Conservation (phyloP, 345 rosid genomes). For the Leavenworthia alabamica region DNA sequence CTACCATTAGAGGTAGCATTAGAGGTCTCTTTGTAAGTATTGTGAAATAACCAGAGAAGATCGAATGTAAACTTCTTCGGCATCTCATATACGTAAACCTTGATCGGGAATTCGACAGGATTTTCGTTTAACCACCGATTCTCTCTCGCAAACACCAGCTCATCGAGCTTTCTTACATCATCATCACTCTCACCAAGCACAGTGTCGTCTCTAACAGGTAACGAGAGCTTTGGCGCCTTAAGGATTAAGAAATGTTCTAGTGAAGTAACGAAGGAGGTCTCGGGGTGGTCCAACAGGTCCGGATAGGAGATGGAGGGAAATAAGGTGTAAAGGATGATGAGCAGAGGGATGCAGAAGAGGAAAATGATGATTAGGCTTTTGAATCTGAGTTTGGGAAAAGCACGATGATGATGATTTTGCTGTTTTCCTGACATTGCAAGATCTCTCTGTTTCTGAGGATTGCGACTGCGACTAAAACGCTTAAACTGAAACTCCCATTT, state of each 20-base stretch:
- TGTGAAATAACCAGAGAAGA: slow-evolving; percentile 64
- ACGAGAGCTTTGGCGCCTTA: slow-evolving; percentile 10
- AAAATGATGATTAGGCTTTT: slow-evolving; percentile 33
- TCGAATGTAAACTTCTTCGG: slow-evolving; percentile 80
- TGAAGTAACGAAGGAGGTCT: slow-evolving; percentile 70
- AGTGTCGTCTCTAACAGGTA: slow-evolving; percentile 42
- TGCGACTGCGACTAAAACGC: neutral
- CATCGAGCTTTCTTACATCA: slow-evolving; percentile 42
- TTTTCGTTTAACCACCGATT: slow-evolving; percentile 33
- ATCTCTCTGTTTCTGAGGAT: slow-evolving; percentile 20
- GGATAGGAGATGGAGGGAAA: slow-evolving; percentile 6
- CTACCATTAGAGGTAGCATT: slow-evolving; percentile 96
- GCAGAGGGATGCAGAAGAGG: slow-evolving; percentile 28
- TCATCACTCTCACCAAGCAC: slow-evolving; percentile 20
- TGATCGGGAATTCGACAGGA: slow-evolving; percentile 48
- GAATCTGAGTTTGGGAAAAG: slow-evolving; percentile 36
- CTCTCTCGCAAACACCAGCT: slow-evolving; percentile 38
- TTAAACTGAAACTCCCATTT: neutral
- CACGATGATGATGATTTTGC: slow-evolving; percentile 20
- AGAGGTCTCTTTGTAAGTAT: slow-evolving; percentile 58
- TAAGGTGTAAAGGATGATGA: slow-evolving; percentile 23
- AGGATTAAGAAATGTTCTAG: slow-evolving; percentile 53
- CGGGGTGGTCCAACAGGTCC: slow-evolving; percentile 10
- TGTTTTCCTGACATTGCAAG: slow-evolving; percentile 40
- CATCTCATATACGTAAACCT: slow-evolving; percentile 89